Base-by-base conservation (phyloP, 2,329 filamentous ascomycete species). In the Monascus ruber region DNA sequence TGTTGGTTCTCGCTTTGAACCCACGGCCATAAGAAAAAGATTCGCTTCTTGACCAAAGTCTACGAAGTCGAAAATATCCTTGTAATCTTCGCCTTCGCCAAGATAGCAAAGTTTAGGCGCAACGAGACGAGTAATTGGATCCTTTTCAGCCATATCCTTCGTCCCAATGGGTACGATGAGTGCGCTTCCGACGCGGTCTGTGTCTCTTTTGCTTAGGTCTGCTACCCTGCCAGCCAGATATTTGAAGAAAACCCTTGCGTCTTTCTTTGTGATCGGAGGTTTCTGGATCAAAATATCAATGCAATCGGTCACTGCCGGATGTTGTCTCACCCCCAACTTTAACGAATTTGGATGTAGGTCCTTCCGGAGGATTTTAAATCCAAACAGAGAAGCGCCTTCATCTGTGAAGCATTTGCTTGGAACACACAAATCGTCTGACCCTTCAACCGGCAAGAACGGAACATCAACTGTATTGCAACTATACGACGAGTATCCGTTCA, bases 61-160 rank as follows among this genome's bases (percentile, higher is more conserved):
- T 9, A 96, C 88, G 61, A 95, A 98, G 56, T 96, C 87, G 49
- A 98, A 94, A 27, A 98, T 93, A 27, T 94, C 84, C 7, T 78
- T 83, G 52, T 93, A 98, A 48, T 80, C 72, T 40, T 76, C 68
- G 38, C 73, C 70, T 28, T 74, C 70, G 6, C 91, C 91, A 2
- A 98, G 71, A 58, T 94, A 98, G 46, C 83, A 87, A 32, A 79
- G 71, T 34, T 73, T 74, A 4, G 91, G 89, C 10, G 76, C 71
- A 34, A 87, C 71, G 49, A 78, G 72, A 48, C 70, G 65, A 34
- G 75, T 50, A 35, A 52, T 55, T 39, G 56, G 37, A 32, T 63
- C 46, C 42, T 71, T 75, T 42, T 72, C 71, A 43, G 36, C 42
- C 34, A 36, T 46, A 36, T 46, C 48, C 10, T 44, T 47, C 34